Base-by-base conservation (phyloP, 2,329 filamentous ascomycete genomes). In the Neonectria ditissima region DNA sequence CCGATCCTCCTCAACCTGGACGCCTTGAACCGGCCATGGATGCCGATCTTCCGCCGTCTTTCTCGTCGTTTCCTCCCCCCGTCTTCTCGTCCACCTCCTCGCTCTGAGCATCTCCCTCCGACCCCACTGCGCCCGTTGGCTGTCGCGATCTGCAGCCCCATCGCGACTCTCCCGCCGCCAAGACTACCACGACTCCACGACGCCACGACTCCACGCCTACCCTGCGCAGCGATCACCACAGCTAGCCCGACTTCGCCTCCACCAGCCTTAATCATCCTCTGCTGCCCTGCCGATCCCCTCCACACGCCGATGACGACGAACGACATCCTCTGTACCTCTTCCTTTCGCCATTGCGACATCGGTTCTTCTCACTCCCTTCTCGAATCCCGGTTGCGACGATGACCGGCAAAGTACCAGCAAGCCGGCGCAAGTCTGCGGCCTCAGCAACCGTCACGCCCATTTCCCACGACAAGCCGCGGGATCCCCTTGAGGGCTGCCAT, bases 301-400 rank as follows among this genome's bases (percentile, higher is more conserved):
- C n/a, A 41, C 3, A 8, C 37, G 37, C 37, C 37, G n/a, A 41
- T 41, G 37, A 41, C 37, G n/a, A 41, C 10, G 20, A 37, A 5
- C n/a, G 8, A 41, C 16, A 41, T 13, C 16, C 22, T 26, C 43
- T 20, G 22, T 26, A 13, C 43, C 2, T 48, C 2, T 30, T 30
- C 24, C 11, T 18, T 30, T 48, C 26, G 14, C 10, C 45, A 18
- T 18, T 20, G 14, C 24, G 22, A 47, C 28, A 13, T 4, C 16
- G 10, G n/a, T 28, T 6, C 43, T 26, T n/a, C 11, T 7, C 43
- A 58, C 57, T 63, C 55, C 62, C 55, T 28, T 32, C 26, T 28
- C 63, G 43, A 63, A 44, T 55, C 50, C 55, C 22, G 30, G 56
- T 59, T 59, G 28, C 47, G 39, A 64, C 65, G 61, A 71, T 70